Evolutionary conservation across 2,329 filamentous ascomycete genomes (phyloP), one percentile per base, ranked within the genome.

Genomic region (Nemania abortiva): DNA sequence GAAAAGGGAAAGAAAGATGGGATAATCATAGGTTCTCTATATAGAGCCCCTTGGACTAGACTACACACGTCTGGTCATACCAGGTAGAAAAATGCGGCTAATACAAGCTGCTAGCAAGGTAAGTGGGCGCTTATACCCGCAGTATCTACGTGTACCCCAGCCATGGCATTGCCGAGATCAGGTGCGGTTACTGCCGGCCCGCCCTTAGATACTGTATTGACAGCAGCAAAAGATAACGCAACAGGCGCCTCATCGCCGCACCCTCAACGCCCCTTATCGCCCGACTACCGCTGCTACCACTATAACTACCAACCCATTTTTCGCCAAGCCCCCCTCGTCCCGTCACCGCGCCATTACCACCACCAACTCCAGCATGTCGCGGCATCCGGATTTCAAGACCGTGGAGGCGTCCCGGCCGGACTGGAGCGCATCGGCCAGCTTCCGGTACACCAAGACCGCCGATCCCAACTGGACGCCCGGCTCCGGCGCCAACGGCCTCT

Each of bases 301-400:
- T 34, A 34, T 34, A n/a, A n/a, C n/a, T 34, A 34, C 31, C 31
- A 34, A 34, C 31, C 31, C 31, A 34, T 15, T 13, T 39, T 42
- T 49, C 15, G 45, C 54, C 27, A 18, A 13, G 31, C 22, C 2
- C 11, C 37, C 20, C 15, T 63, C 53, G 20, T 29, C 65, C 39
- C 22, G 9, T 27, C 61, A 15, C 37, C 37, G 37, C 13, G 7
- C 37, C 37, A 56, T 61, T 53, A n/a, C 55, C 52, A 61, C 60
- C 52, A 59, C 56, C 45, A 27, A 31, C 37, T 31, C 55, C 45
- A 70, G 13, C 11, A 77, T 77, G 75, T 75, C 75, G n/a, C 83
- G 89, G 77, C 91, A 93, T 80, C 87, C 87, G 2, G 90, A 95
- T 82, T 95, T 95, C 84, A 92, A 93, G 77, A 80, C 82, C 22